These are phyloP conservation scores for Penicillium nucicola DNA, from an alignment of 495 filamentous ascomycete genomes.

Conservation along the genomic window DNA sequence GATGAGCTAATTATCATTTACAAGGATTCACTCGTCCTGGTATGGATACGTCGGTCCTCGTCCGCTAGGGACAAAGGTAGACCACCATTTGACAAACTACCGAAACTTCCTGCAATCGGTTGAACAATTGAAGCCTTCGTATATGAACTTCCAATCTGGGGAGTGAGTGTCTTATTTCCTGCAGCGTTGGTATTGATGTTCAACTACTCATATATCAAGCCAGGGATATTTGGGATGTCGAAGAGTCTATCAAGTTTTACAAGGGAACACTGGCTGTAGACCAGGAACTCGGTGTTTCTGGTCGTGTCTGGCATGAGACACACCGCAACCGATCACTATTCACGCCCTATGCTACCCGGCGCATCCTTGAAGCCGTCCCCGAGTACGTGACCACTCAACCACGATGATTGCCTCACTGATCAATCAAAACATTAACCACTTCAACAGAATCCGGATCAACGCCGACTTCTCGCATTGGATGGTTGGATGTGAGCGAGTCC, in stretches of 20 bases:
- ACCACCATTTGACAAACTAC: slow-evolving; percentile 15
- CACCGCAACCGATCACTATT: slow-evolving; percentile 28
- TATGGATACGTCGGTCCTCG: slow-evolving; percentile 17
- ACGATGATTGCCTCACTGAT: background rate
- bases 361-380: slow-evolving; percentile 19
- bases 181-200: too few species aligned
- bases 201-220: background rate
- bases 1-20: background rate
- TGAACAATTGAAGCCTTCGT: slow-evolving; percentile 10
- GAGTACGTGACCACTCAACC: slow-evolving; percentile 8
- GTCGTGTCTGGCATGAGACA: slow-evolving; percentile 25
- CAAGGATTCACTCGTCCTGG: slow-evolving; percentile 21
- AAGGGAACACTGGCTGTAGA: slow-evolving; percentile 17
- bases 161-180: slow-evolving; percentile 7
- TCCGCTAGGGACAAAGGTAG: slow-evolving; percentile 15
- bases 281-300: slow-evolving; percentile 19
- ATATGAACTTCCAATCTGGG: slow-evolving; percentile 25
- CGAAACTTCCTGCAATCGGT: slow-evolving; percentile 15
- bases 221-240: slow-evolving; percentile 24
- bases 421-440: background rate
- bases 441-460: slow-evolving; percentile 16
- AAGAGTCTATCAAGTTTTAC: slow-evolving; percentile 27
- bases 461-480: slow-evolving; percentile 31
- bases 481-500: slow-evolving; percentile 20
- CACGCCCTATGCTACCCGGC: slow-evolving; percentile 17